Evolutionary conservation across 2,329 filamentous ascomycete species (phyloP).

Genomic region (Ophiosphaerella herpotricha): DNA sequence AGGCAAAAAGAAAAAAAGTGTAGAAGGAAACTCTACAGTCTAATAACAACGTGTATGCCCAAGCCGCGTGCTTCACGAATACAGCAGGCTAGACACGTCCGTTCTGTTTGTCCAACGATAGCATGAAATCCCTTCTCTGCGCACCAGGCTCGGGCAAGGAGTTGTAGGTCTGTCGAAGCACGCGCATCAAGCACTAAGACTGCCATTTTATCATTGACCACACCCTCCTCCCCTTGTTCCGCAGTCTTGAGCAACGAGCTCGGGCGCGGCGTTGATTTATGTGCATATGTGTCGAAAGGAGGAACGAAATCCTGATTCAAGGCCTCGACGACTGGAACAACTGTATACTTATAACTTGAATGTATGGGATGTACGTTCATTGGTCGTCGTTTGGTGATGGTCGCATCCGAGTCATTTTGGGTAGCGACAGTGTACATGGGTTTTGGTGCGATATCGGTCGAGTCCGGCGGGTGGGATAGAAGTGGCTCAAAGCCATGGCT

Average conservation of each 20-base stretch:
- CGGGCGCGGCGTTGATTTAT: constrained; percentile 19
- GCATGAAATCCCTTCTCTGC: constrained; percentile 76
- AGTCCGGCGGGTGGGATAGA: constrained; percentile 40
- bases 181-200: constrained; percentile 55
- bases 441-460: constrained; percentile 30
- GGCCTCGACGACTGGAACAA: constrained; percentile 41
- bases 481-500: constrained; percentile 44
- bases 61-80: constrained; percentile 75
- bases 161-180: constrained; percentile 67
- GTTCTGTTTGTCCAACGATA: constrained; percentile 67
- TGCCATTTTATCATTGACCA: constrained; percentile 27
- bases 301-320: constrained; percentile 31
- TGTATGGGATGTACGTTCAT: constrained; percentile 49
- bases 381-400: constrained; percentile 17
- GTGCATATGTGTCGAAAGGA: constrained; percentile 28
- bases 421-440: constrained; percentile 25
- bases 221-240: constrained; percentile 14
- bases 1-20: not conserved
- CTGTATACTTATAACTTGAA: constrained; percentile 42
- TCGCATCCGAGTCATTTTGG: constrained; percentile 15
- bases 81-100: constrained; percentile 74
- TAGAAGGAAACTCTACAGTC: constrained; percentile 33
- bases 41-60: constrained; percentile 68
- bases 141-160: constrained; percentile 73
- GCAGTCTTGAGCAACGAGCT: constrained; percentile 11